A percentile compares a stretch with the other conserved stretches of the same genome.
Evolutionary conservation across 441 rosid genomes (phyloP).

Genomic region (Gossypium trilobum): DNA sequence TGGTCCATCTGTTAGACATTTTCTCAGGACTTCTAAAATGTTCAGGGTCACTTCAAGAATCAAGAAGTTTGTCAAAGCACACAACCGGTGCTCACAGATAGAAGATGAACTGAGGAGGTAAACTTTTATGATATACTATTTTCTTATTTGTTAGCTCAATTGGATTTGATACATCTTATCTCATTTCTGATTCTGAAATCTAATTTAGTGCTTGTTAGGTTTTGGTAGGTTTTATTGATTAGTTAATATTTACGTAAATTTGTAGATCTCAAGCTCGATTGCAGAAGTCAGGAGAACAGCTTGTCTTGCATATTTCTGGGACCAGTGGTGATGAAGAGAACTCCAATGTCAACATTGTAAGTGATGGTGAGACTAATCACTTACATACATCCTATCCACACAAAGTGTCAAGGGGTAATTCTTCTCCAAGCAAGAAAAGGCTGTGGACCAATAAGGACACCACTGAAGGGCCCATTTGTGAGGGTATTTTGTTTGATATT

Average conservation of each 20-base stretch:
- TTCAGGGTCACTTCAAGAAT: constrained; percentile 62
- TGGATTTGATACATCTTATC: not conserved
- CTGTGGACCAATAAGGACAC: constrained; percentile 24
- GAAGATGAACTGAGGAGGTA: constrained; percentile 79
- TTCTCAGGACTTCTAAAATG: constrained; percentile 17
- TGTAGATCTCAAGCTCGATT: constrained; percentile 68
- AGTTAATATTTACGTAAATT: constrained; percentile 17
- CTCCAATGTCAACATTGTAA: constrained; percentile 47
- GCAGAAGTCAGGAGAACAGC: constrained; percentile 61
- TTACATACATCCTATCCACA: constrained; percentile 26
- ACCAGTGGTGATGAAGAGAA: constrained; percentile 50
- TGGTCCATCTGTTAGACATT: constrained; percentile 14
- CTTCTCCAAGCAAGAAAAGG: constrained; percentile 37
- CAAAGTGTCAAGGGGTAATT: constrained; percentile 30
- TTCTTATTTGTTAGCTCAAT: constrained; percentile 7
- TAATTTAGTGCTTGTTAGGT: constrained; percentile 4
- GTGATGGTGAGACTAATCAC: constrained; percentile 53
- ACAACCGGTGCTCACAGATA: constrained; percentile 43
- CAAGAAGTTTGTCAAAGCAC: constrained; percentile 66
- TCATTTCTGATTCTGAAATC: not conserved
- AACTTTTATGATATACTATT: constrained; percentile 9
- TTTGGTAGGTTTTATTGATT: constrained; percentile 15
- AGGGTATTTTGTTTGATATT: constrained; percentile 26
- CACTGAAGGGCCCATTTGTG: constrained; percentile 30
- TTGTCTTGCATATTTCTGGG: constrained; percentile 35